These are phyloP conservation scores for Evernia prunastri DNA, from an alignment of 495 filamentous ascomycete genomes.

Conservation along the genomic window DNA sequence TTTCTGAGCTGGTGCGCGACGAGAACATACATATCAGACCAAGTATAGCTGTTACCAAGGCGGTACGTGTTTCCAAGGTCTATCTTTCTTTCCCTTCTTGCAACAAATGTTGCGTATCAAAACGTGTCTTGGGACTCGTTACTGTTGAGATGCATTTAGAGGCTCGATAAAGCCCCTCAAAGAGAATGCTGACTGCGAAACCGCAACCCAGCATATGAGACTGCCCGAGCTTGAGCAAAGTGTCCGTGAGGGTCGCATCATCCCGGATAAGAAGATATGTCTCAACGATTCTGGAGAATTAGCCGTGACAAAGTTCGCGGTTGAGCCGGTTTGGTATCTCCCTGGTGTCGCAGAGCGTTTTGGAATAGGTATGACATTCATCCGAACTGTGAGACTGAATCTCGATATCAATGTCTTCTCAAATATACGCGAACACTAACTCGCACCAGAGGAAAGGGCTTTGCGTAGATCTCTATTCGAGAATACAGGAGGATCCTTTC, in stretches of 20 bases:
- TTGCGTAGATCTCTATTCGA: slow-evolving; percentile 86
- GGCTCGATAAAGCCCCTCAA: not conserved
- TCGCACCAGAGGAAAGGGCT: slow-evolving; percentile 64
- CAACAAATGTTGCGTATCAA: not conserved
- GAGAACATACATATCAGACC: slow-evolving; percentile 81
- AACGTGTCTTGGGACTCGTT: not conserved
- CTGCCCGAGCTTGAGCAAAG: slow-evolving; percentile 87
- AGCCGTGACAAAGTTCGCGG: slow-evolving; percentile 92
- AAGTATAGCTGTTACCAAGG: slow-evolving; percentile 89
- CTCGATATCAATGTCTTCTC: not conserved
- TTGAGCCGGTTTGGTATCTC: slow-evolving; percentile 94
- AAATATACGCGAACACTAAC: slow-evolving; percentile 11
- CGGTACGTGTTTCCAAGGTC: slow-evolving; percentile 28
- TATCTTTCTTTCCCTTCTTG: not conserved
- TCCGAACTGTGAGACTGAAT: not conserved
- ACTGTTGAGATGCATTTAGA: not conserved
- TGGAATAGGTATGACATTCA: slow-evolving; percentile 58
- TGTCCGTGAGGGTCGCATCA: slow-evolving; percentile 67
- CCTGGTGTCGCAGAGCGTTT: slow-evolving; percentile 93
- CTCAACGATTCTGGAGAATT: slow-evolving; percentile 77
- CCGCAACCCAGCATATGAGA: slow-evolving; percentile 64
- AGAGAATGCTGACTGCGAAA: not conserved
- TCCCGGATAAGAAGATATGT: slow-evolving; percentile 87
- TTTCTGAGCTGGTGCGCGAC: slow-evolving; percentile 58
- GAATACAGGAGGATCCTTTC: slow-evolving; percentile 88